Percentiles rank a stretch among this genome's conserved stretches.
Conservation (phyloP, 192 early-diverging fungal genomes). For the Mortierella hygrophila region DNA sequence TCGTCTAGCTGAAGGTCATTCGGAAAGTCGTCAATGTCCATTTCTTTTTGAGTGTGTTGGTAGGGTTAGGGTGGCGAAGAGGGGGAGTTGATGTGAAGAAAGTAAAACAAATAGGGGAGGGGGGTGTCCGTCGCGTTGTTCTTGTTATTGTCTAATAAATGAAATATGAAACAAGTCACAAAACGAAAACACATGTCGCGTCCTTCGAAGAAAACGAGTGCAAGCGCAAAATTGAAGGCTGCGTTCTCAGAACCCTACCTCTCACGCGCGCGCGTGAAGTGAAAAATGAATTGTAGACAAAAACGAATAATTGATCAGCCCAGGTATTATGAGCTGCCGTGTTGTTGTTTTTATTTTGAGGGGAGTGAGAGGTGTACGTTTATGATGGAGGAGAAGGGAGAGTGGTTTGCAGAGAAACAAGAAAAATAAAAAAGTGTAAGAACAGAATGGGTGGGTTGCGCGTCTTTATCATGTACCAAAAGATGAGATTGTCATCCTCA, state of each 20-base stretch:
- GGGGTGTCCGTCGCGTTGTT: not conserved
- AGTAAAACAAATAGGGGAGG: not conserved
- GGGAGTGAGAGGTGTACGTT: conserved; percentile 13
- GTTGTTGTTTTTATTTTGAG: conserved; percentile 28
- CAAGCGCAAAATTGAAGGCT: too few relatives aligned
- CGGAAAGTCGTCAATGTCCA: conserved; percentile 14
- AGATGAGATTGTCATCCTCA: not conserved
- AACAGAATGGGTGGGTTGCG: not conserved
- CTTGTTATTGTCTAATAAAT: not conserved
- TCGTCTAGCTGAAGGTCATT: conserved; percentile 35
- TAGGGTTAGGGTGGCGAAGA: not conserved
- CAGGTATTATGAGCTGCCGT: not conserved
- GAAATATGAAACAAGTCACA: not conserved
- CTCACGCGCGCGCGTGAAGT: not conserved
- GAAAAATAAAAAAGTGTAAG: not conserved
- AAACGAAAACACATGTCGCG: not conserved
- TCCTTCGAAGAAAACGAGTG: not conserved
- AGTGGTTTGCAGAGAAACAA: not conserved
- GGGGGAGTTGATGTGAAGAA: not conserved
- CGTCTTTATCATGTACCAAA: not conserved
- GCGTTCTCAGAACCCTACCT: not conserved
- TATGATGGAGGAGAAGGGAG: not conserved
- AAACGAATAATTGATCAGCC: not conserved
- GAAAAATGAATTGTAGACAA: not conserved
- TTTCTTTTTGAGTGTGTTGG: not conserved